Conservation (phyloP, 371 early-diverging fungal species). For the Rhizopus arrhizus region DNA sequence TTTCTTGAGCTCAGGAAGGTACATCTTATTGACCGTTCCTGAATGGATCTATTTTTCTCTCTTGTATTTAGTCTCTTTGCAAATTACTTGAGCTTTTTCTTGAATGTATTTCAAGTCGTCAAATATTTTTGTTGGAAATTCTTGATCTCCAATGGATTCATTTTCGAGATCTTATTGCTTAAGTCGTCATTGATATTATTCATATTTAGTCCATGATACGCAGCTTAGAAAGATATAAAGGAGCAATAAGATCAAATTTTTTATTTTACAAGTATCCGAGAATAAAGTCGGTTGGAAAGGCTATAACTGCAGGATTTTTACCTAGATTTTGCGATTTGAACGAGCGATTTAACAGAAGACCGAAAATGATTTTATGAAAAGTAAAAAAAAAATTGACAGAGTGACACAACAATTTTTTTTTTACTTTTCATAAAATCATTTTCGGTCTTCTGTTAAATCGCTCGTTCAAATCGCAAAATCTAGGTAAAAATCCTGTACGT, state of each 20-base stretch:
- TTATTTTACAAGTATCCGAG: not conserved
- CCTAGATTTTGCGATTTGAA: too few species aligned
- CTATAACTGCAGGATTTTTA: too few species aligned
- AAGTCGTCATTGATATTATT: not conserved
- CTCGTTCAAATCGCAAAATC: too few species aligned
- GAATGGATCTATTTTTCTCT: not conserved
- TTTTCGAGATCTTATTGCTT: not conserved
- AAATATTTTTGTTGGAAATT: not conserved
- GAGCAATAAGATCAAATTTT: not conserved
- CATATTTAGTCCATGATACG: not conserved
- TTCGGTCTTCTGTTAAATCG: too few species aligned
- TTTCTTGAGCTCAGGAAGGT: conserved; percentile 6
- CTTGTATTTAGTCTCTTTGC: not conserved
- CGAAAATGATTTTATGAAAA: too few species aligned
- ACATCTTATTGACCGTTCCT: conserved; percentile 1
- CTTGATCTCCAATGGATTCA: not conserved
- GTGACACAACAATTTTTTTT: too few species aligned
- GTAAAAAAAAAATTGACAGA: too few species aligned
- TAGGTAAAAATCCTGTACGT: too few species aligned
- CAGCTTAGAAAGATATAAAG: not conserved
- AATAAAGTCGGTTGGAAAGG: not conserved
- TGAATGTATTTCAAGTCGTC: not conserved
- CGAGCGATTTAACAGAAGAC: too few species aligned
- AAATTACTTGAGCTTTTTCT: too few species aligned
- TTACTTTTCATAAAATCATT: too few species aligned